Evolutionary conservation across 768 basidiomycete genomes (phyloP), one percentile per base, ranked within the genome.

Genomic region (Serendipita sp.): DNA sequence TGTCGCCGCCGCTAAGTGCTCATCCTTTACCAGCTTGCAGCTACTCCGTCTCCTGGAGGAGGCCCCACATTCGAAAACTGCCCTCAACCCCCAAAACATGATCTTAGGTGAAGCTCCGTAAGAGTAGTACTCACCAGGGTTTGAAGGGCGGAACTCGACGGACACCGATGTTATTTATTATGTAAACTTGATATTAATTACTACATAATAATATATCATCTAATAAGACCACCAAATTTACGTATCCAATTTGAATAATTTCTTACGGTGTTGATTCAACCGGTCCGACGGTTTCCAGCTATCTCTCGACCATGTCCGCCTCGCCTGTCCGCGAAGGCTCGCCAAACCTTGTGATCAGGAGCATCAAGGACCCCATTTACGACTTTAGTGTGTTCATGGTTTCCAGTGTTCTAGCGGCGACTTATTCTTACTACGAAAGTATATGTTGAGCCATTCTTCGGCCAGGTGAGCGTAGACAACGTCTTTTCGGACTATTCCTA

Each of bases 321-420:
- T 38, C 34, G 14, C 7, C 5, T 38, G 7, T 38, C 34, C 34
- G 34, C 14, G 34, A 38, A 14, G 34, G 34, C 14, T 38, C 34
- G 14, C 34, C 34, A 7, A 38, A 38, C 34, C 14, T 14, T 38
- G 34, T 1, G 14, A 38, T 38, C 34, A 38, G 34, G 34, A 58
- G 24, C 3, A 56, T 76, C 68, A 76, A 75, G 66, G 75, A 76
- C 65, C 70, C 74, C 48, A 72, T 77, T 20, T 76, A 77, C 63
- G 76, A 76, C 65, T 74, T 73, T 63, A 75, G 76, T 75, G 58
- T 60, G 75, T 66, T 9, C 30, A 31, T 44, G 16, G 26, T 30
- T 24, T 5, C 3, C 16, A 22, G 13, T 13, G 9, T 31, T 22
- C 44, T 14, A 43, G 3, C 3, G 13, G 42, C 30, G 34, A 3